phyloP scores from a whole-genome alignment of 352 stramenopile species.

The Globisporangium rhizosaccharum region DNA sequence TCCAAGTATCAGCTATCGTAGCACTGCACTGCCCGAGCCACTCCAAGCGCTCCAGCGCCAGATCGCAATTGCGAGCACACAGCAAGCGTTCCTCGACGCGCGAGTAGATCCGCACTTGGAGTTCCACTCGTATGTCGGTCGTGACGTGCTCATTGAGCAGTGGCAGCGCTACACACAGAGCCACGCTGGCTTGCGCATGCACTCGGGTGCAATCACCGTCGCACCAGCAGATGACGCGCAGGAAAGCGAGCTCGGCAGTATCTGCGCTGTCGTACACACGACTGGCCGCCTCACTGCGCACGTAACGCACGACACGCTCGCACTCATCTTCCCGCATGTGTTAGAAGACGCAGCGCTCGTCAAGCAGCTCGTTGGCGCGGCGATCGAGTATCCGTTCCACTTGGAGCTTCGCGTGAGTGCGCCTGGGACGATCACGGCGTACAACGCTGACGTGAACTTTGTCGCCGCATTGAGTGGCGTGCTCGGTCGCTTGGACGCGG shows the following conservation, averaged over 20 bases:
- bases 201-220: constrained; percentile 4
- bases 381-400: constrained; percentile 19
- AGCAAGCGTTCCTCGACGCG: constrained; percentile 13
- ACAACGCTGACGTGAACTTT: constrained; percentile 19
- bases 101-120: constrained; percentile 11
- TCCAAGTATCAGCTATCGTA: not conserved
- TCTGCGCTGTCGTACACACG: not conserved
- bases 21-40: not conserved
- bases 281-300: constrained; percentile 11
- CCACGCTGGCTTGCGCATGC: constrained; percentile 11
- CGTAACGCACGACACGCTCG: constrained; percentile 14
- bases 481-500: constrained; percentile 10
- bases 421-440: constrained; percentile 9
- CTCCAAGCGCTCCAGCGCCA: constrained; percentile 2
- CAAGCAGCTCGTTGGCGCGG: constrained; percentile 11
- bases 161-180: constrained; percentile 18
- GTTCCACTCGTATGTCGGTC: constrained; percentile 8
- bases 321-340: constrained; percentile 13
- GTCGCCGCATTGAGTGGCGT: constrained; percentile 9
- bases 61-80: constrained; percentile 2
- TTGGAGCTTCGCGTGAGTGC: constrained; percentile 15
- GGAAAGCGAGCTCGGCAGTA: not conserved
- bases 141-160: constrained; percentile 15
- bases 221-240: not conserved
- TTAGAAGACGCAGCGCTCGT: constrained; percentile 1